Conservation (phyloP, 1,284 basidiomycete species). For the Rhodotorula sp. region DNA sequence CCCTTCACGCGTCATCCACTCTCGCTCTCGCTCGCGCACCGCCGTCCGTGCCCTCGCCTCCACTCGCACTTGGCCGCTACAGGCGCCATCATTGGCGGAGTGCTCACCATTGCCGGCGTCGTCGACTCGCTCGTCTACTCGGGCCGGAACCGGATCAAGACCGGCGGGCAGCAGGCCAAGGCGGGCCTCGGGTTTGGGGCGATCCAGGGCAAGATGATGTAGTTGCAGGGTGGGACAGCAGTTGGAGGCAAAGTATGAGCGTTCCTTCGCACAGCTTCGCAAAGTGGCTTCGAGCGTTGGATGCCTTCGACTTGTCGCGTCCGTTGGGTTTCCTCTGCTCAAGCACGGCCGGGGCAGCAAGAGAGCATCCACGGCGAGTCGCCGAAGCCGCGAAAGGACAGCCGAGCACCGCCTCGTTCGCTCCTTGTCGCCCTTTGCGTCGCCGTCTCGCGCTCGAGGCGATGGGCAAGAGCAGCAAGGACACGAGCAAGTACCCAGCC, state of each 20-base stretch:
- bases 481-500: neutral
- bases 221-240: neutral
- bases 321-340: too few species aligned
- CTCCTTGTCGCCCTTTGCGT: too few species aligned
- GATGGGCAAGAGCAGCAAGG: neutral
- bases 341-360: too few species aligned
- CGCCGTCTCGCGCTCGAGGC: too few species aligned
- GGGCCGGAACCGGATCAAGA: constrained; percentile 20
- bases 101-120: constrained; percentile 91
- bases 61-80: neutral
- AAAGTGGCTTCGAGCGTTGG: too few species aligned
- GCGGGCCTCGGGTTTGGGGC: constrained; percentile 34
- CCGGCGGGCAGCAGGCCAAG: constrained; percentile 21
- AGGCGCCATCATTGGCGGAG: constrained; percentile 90
- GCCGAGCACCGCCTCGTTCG: too few species aligned
- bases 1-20: neutral
- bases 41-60: too few species aligned
- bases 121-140: constrained; percentile 60
- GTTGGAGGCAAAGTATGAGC: neutral
- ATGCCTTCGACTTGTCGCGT: too few species aligned
- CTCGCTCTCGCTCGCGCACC: neutral
- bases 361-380: too few species aligned
- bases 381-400: too few species aligned
- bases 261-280: neutral
- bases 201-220: constrained; percentile 29